These are phyloP conservation scores for Conticribra weissflogii DNA, from an alignment of 108 stramenopile species.

Conservation along the genomic window DNA sequence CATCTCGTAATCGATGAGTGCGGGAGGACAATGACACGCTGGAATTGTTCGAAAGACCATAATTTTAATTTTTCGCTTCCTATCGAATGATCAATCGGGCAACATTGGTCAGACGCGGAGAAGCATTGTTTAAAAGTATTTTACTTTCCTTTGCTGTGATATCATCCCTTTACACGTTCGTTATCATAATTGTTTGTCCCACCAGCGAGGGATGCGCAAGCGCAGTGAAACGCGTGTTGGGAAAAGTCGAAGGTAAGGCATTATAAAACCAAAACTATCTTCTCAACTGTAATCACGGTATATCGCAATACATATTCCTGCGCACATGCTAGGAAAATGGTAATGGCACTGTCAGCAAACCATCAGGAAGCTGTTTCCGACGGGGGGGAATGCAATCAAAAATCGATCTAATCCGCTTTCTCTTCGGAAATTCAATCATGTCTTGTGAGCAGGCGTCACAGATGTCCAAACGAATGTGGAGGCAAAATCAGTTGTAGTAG, in stretches of 20 bases:
- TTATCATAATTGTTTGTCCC: neutral
- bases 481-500: conserved; percentile 72
- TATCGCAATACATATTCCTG: neutral
- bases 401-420: neutral
- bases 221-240: conserved; percentile 78
- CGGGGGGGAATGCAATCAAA: too few species aligned
- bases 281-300: too few species aligned
- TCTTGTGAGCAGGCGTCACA: conserved; percentile 61
- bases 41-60: too few species aligned
- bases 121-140: neutral
- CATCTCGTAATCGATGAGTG: too few species aligned
- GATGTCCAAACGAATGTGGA: conserved; percentile 73
- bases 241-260: conserved; percentile 76
- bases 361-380: too few species aligned
- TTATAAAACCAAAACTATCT: too few species aligned
- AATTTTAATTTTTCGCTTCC: too few species aligned
- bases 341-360: too few species aligned
- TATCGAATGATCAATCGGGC: too few species aligned
- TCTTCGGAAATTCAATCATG: neutral
- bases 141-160: neutral
- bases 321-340: too few species aligned
- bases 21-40: too few species aligned
- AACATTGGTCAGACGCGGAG: too few species aligned
- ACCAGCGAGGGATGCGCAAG: conserved; percentile 76
- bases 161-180: neutral